A percentile compares a stretch with the other conserved stretches of the same genome.
These are phyloP conservation scores for Malbranchea cinnamomea DNA, from an alignment of 2,329 filamentous ascomycete species.

Conservation along the genomic window DNA sequence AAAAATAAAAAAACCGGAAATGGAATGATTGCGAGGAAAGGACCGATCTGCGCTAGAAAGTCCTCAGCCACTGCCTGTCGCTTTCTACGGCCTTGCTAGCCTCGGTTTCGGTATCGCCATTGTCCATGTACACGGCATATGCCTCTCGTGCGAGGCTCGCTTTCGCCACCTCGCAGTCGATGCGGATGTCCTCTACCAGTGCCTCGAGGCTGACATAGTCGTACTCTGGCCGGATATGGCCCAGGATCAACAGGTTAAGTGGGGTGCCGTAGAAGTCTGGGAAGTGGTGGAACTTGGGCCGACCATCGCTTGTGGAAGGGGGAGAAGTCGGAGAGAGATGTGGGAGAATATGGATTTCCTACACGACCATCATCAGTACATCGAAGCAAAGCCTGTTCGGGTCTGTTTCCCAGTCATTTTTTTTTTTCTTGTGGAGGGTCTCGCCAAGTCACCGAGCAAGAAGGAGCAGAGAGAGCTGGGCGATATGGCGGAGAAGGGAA, in stretches of 20 bases:
- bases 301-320: constrained; percentile 12
- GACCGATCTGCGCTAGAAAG: constrained; percentile 12
- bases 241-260: constrained; percentile 67
- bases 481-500: not conserved
- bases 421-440: constrained; percentile 1
- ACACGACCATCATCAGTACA: constrained; percentile 1
- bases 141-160: constrained; percentile 52
- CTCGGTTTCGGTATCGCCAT: constrained; percentile 17
- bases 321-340: constrained; percentile 39
- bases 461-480: constrained; percentile 10
- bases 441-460: not conserved
- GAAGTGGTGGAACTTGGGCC: constrained; percentile 23
- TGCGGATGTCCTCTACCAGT: constrained; percentile 72
- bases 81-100: constrained; percentile 16
- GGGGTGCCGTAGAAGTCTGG: constrained; percentile 72
- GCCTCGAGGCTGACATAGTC: constrained; percentile 77
- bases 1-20: not conserved
- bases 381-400: not conserved
- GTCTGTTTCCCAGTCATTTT: not conserved
- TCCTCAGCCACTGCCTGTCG: constrained; percentile 22
- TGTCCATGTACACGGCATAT: constrained; percentile 35
- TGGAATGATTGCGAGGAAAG: not conserved
- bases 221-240: constrained; percentile 76
- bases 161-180: constrained; percentile 72
- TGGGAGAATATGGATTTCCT: constrained; percentile 77